phyloP scores from a whole-genome alignment of 2,329 filamentous ascomycete genomes.

The Arthroderma uncinatum region DNA sequence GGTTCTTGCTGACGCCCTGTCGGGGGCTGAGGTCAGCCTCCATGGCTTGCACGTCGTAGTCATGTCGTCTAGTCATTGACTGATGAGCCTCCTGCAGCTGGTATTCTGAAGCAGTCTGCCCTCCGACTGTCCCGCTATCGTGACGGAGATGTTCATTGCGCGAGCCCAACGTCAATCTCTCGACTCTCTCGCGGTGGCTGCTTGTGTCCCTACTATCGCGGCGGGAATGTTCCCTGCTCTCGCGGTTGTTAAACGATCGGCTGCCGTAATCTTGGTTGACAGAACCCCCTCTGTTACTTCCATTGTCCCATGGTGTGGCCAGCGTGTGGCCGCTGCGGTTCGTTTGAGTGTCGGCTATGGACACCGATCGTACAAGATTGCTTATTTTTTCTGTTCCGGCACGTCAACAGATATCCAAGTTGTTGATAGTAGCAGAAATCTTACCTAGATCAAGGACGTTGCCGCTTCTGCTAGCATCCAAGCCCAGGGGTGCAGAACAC shows the following conservation, averaged over 20 bases:
- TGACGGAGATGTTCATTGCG: constrained; percentile 55
- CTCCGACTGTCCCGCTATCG: constrained; percentile 65
- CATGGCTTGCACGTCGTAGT: constrained; percentile 95
- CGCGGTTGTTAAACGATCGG: constrained; percentile 17
- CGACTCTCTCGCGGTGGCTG: constrained; percentile 36
- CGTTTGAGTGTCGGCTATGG: constrained; percentile 50
- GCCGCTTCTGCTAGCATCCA: constrained; percentile 85
- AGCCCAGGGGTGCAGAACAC: constrained; percentile 79
- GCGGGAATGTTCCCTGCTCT: constrained; percentile 23
- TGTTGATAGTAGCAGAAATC: not conserved
- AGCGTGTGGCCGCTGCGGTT: constrained; percentile 44
- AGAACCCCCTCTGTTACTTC: constrained; percentile 24
- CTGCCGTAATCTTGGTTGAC: constrained; percentile 24
- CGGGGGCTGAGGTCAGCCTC: constrained; percentile 70
- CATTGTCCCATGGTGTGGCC: constrained; percentile 49
- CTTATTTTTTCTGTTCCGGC: constrained; percentile 73
- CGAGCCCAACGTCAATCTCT: constrained; percentile 33
- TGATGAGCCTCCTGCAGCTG: constrained; percentile 41
- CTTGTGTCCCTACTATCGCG: constrained; percentile 33
- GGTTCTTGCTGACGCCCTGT: constrained; percentile 58
- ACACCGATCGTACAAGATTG: constrained; percentile 76
- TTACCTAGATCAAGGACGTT: constrained; percentile 86
- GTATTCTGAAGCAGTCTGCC: constrained; percentile 67
- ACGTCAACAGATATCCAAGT: not conserved
- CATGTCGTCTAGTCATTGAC: constrained; percentile 61